These are phyloP conservation scores for Colletotrichum sp. DNA, from an alignment of 2,329 filamentous ascomycete species.

Conservation along the genomic window DNA sequence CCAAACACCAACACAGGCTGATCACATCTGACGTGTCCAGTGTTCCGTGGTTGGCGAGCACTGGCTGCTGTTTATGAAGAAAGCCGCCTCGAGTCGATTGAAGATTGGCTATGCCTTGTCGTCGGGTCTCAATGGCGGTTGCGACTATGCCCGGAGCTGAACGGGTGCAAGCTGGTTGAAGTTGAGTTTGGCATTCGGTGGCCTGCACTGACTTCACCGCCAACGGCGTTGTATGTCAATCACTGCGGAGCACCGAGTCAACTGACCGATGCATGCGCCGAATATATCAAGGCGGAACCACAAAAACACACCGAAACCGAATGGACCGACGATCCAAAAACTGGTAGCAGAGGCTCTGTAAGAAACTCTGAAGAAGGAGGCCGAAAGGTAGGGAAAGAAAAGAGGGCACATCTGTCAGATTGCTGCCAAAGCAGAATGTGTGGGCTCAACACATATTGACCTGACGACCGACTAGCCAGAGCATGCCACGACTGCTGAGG, in stretches of 20 bases:
- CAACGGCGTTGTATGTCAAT: neutral
- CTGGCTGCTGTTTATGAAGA: neutral
- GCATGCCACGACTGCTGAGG: conserved; percentile 38
- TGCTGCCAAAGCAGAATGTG: conserved; percentile 8
- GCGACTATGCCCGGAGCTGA: neutral
- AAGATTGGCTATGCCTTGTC: neutral
- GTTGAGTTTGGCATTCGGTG: neutral
- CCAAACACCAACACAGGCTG: neutral
- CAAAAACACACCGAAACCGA: neutral
- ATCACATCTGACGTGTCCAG: conserved; percentile 18
- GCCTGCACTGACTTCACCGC: neutral
- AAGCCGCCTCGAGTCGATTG: neutral
- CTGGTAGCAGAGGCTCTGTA: neutral
- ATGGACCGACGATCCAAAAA: neutral
- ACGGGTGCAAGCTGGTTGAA: neutral
- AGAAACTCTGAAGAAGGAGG: neutral
- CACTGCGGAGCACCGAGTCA: neutral
- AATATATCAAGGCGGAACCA: neutral
- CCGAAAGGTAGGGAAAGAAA: neutral
- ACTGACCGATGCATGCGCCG: neutral
- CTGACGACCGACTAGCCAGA: conserved; percentile 31
- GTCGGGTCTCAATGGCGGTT: neutral
- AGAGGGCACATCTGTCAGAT: neutral
- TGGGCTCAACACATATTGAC: conserved; percentile 14
- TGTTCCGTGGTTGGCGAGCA: neutral